Percentiles rank a stretch among this genome's conserved stretches.
phyloP scores from a whole-genome alignment of 2,329 filamentous ascomycete species.

The Malbranchea cinnamomea region DNA sequence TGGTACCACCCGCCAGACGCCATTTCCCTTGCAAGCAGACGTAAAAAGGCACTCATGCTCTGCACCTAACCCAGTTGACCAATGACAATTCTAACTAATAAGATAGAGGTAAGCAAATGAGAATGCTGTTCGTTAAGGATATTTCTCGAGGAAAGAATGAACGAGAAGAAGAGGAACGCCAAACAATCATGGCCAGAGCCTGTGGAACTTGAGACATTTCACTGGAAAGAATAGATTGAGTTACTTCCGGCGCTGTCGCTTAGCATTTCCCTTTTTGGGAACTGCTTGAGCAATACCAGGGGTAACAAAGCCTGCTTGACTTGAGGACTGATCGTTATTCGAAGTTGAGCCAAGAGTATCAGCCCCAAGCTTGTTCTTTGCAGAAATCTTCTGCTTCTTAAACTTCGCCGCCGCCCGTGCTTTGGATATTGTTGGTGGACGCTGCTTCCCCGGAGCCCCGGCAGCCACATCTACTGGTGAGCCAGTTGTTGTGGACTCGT shows the following conservation, averaged over 20 bases:
- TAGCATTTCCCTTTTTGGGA: constrained; percentile 16
- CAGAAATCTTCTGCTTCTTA: constrained; percentile 17
- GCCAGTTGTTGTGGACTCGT: constrained; percentile 16
- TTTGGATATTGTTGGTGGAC: constrained; percentile 16
- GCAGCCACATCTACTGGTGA: constrained; percentile 20
- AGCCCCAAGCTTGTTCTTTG: constrained; percentile 5
- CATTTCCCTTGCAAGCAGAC: too few species aligned
- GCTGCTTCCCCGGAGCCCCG: constrained; percentile 17
- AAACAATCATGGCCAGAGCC: too few species aligned
- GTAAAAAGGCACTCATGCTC: too few species aligned
- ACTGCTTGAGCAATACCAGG: constrained; percentile 19
- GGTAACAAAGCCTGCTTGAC: too few species aligned
- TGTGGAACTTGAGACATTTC: too few species aligned
- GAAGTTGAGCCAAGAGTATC: constrained; percentile 15
- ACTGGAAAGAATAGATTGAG: not conserved
- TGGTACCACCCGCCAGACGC: too few species aligned
- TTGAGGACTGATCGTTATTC: too few species aligned
- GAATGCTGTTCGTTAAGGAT: too few species aligned
- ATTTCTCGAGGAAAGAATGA: not conserved
- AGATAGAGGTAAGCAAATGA: too few species aligned
- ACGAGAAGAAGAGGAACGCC: not conserved
- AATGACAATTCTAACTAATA: too few species aligned
- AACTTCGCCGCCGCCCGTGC: constrained; percentile 20
- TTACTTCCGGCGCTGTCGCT: constrained; percentile 10
- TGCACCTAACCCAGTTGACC: too few species aligned